Conservation (phyloP, 148 eudicot species). For the Beta vulgaris region DNA sequence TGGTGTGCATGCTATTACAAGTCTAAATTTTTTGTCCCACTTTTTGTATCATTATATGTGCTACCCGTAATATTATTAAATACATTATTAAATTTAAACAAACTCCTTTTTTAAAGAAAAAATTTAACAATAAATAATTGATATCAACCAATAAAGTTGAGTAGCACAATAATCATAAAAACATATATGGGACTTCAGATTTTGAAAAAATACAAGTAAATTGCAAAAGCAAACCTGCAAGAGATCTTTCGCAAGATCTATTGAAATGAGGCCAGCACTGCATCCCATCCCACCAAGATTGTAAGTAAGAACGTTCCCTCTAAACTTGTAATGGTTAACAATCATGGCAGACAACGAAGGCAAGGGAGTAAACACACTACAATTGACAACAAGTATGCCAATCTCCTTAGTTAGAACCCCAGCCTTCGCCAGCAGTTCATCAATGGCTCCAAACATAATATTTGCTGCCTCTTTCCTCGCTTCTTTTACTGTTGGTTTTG, state of each 20-base stretch:
- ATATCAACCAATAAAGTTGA: too few species aligned
- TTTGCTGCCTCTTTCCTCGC: constrained; percentile 34
- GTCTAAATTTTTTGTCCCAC: too few species aligned
- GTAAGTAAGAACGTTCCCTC: constrained; percentile 34
- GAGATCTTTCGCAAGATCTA: constrained; percentile 40
- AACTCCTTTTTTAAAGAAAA: too few species aligned
- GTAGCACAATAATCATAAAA: too few species aligned
- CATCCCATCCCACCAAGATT: constrained; percentile 51
- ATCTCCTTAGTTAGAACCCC: constrained; percentile 29
- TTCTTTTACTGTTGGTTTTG: constrained; percentile 24
- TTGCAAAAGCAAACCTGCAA: constrained; percentile 28
- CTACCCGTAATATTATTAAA: too few species aligned
- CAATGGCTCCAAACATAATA: constrained; percentile 36
- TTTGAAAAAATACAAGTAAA: too few species aligned
- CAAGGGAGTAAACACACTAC: constrained; percentile 41
- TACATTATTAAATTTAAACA: too few species aligned
- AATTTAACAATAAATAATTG: too few species aligned
- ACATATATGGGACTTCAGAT: too few species aligned
- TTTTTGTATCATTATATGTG: too few species aligned
- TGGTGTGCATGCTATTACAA: too few species aligned
- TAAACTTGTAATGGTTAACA: constrained; percentile 40
- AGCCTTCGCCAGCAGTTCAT: constrained; percentile 33
- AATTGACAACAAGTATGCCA: constrained; percentile 36
- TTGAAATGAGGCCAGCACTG: constrained; percentile 41
- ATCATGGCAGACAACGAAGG: constrained; percentile 41